Evolutionary conservation across 371 early-diverging fungal species (phyloP), one percentile per base, ranked within the genome.

Genomic region (Coemansia sp.): DNA sequence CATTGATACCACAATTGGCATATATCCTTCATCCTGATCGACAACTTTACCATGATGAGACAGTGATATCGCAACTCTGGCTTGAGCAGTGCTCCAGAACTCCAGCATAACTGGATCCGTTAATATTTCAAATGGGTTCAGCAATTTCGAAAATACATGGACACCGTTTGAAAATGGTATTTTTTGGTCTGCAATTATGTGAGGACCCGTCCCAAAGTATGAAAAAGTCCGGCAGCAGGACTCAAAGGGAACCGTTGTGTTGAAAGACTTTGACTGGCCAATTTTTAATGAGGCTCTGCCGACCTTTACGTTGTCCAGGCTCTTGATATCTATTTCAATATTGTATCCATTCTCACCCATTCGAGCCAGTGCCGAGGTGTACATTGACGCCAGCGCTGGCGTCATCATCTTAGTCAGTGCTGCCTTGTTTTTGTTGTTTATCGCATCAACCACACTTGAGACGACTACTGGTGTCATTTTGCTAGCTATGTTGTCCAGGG

Each of bases 1-100:
- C 23, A 75, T 50, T 8, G 73, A 42, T 26, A 75, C 6, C 3
- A 67, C 67, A 7, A 75, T 62, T 4, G 37, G 51, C 73, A 72
- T 67, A 7, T 3, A 9, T 0, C 68, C 73, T 5, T 28, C 47
- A 20, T 72, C 75, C 33, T 55, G 48, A 33, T 71, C 75, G 4
- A 72, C 23, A 8, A 67, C 48, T 11, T 62, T 58, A 39, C 56
- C 51, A 7, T 40, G 30, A 11, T 26, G 39, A 23, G 16, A 21
- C 39, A 71, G 67, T 51, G 39, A 26, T 9, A 75, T 26, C 30
- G 51, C 26, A 16, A 67, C 18, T 0, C 66, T 16, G 0, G 60
- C 75, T 16, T 14, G 57, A 18, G 67, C 51, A 9, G 18, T 55
- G 39, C 59, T 72, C 55, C 62, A 53, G 11, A 40, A 33, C 20